Evolutionary conservation across 208 protist species (phyloP).

Genomic region (Wallacemonas collosoma): DNA sequence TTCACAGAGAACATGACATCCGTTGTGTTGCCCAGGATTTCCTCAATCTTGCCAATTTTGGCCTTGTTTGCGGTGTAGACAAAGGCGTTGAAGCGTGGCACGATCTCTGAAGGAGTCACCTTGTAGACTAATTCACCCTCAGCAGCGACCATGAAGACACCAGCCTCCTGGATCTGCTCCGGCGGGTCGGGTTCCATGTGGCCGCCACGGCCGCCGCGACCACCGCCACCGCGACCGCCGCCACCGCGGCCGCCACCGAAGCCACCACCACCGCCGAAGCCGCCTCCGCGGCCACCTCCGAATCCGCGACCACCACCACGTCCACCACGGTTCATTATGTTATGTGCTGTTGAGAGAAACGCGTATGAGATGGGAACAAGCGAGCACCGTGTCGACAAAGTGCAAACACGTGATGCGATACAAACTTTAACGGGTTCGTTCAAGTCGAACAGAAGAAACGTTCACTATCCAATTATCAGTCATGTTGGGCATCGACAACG

Average conservation of each 20-base stretch:
- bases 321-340: conserved; percentile 20
- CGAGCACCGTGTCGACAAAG: not conserved
- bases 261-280: conserved; percentile 37
- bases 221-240: conserved; percentile 40
- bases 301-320: conserved; percentile 46
- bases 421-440: conserved; percentile 13
- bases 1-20: conserved; percentile 93
- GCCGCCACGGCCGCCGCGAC: conserved; percentile 75
- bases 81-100: conserved; percentile 93
- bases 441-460: not conserved
- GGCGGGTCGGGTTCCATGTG: conserved; percentile 85
- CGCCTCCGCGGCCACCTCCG: conserved; percentile 43
- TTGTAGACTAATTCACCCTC: conserved; percentile 92
- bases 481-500: no score
- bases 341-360: no score
- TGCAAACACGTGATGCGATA: not conserved
- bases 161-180: conserved; percentile 76
- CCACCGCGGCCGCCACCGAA: conserved; percentile 40
- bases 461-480: not conserved
- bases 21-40: conserved; percentile 86
- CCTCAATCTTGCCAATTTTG: conserved; percentile 93
- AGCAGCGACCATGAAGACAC: conserved; percentile 85
- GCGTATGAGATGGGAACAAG: not conserved
- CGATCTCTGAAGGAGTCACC: conserved; percentile 48
- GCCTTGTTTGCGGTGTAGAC: conserved; percentile 92